phyloP scores from a whole-genome alignment of 257 asterid genomes.

The Nicotiana benthamiana region DNA sequence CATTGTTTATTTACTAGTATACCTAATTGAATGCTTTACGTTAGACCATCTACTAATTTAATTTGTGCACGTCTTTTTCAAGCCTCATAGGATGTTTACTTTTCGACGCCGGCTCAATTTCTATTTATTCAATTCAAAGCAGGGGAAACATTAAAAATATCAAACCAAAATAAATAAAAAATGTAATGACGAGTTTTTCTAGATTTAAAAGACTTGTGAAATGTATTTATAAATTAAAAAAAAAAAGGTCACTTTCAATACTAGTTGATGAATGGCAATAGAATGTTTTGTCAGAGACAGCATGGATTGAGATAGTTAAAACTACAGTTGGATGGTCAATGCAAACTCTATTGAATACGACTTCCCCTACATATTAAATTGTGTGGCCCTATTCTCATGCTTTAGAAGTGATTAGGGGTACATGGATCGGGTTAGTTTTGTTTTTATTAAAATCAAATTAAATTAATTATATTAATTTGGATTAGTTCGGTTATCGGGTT shows the following conservation, averaged over 20 bases:
- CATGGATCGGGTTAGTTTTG: too few relatives aligned
- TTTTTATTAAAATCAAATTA: too few relatives aligned
- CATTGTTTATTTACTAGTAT: background rate
- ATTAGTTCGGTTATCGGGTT: too few relatives aligned
- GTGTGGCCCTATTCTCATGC: background rate
- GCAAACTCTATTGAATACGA: background rate
- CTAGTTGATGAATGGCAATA: background rate
- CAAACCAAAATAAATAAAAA: background rate
- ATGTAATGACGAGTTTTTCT: too few relatives aligned
- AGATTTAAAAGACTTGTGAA: too few relatives aligned
- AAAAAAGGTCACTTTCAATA: background rate
- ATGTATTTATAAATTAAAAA: too few relatives aligned
- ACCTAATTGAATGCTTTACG: too few relatives aligned
- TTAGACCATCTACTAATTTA: background rate
- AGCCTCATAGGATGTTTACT: background rate
- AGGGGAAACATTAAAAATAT: background rate
- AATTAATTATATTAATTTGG: too few relatives aligned
- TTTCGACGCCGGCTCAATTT: background rate
- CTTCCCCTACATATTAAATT: background rate
- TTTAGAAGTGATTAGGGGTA: too few relatives aligned
- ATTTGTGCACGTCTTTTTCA: background rate
- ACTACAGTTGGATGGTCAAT: background rate
- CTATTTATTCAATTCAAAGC: background rate
- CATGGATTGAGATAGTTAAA: background rate
- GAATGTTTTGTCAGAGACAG: slow-evolving; percentile 3